Evolutionary conservation across 1,284 basidiomycete species (phyloP).

Genomic region (Irpex rosettiformis): DNA sequence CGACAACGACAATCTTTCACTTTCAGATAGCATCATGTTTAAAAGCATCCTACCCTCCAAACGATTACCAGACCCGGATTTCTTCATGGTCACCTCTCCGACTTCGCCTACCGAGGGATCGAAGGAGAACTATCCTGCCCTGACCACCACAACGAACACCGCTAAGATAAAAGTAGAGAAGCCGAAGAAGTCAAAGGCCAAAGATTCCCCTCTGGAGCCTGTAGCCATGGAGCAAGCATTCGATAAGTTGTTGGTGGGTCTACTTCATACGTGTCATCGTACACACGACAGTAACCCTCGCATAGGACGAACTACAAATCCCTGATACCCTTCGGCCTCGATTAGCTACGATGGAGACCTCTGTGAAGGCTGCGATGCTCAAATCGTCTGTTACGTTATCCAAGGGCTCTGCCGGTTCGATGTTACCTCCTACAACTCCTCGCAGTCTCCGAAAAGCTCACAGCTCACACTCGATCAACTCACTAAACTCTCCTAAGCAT

Average conservation of each 20-base stretch:
- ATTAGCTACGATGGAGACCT: slow-evolving; percentile 71
- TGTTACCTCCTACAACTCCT: slow-evolving; percentile 25
- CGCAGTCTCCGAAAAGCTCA: slow-evolving; percentile 55
- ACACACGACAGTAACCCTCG: not conserved
- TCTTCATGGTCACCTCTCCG: slow-evolving; percentile 63
- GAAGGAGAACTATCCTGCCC: slow-evolving; percentile 61
- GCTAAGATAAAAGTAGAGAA: slow-evolving; percentile 26
- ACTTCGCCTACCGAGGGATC: slow-evolving; percentile 42
- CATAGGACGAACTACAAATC: slow-evolving; percentile 82
- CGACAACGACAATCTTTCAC: no score
- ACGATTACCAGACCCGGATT: slow-evolving; percentile 59
- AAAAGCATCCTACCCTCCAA: slow-evolving; percentile 69
- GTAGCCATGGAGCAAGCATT: slow-evolving; percentile 59
- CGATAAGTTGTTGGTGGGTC: slow-evolving; percentile 46
- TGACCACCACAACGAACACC: slow-evolving; percentile 16
- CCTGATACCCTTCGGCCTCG: slow-evolving; percentile 73
- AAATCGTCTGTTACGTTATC: slow-evolving; percentile 75
- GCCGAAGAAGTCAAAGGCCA: slow-evolving; percentile 31
- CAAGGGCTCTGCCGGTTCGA: slow-evolving; percentile 34
- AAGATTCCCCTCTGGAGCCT: slow-evolving; percentile 28
- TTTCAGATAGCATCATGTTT: slow-evolving; percentile 48
- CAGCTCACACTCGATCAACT: slow-evolving; percentile 62
- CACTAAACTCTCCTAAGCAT: slow-evolving; percentile 51
- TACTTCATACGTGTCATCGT: not conserved
- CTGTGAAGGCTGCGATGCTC: slow-evolving; percentile 88